A percentile compares a stretch with the other conserved stretches of the same genome.
phyloP scores from a whole-genome alignment of 805 yeast species.

The Grigorovia humatica region DNA sequence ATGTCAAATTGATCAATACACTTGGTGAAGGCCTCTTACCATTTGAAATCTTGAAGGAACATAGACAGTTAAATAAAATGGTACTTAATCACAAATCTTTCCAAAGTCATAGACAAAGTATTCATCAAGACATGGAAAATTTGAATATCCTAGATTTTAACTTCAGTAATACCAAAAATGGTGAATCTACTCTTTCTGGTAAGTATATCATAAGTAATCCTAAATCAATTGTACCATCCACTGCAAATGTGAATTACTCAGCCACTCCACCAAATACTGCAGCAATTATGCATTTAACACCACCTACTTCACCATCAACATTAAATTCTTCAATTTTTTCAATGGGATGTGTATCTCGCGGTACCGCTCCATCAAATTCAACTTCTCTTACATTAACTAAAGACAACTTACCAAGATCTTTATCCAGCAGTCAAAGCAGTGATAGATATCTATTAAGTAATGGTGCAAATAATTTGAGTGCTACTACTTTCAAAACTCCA shows the following conservation, averaged over 20 bases:
- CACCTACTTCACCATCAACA: conserved; percentile 17
- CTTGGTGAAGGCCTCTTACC: conserved; percentile 12
- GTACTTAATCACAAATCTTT: not conserved
- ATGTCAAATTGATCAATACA: conserved; percentile 9
- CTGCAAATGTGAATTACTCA: not conserved
- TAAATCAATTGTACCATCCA: not conserved
- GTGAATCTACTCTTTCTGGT: not conserved
- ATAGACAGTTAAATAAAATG: conserved; percentile 4
- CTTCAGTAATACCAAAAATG: not conserved
- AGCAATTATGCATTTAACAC: conserved; percentile 7
- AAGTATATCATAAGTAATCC: not conserved
- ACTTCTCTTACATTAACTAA: conserved; percentile 1
- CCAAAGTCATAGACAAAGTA: not conserved
- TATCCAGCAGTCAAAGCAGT: not conserved
- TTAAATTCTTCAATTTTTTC: conserved; percentile 10
- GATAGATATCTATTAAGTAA: not conserved
- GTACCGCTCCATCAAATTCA: not conserved
- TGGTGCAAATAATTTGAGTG: no score
- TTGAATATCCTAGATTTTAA: not conserved
- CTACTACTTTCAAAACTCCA: not conserved
- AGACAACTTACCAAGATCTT: not conserved
- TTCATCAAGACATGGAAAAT: not conserved
- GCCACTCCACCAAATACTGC: not conserved
- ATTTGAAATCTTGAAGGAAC: conserved; percentile 6
- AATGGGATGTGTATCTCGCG: conserved; percentile 8